These are phyloP conservation scores for Capsaspora owczarzaki DNA, from an alignment of 78 protist species.

Conservation along the genomic window DNA sequence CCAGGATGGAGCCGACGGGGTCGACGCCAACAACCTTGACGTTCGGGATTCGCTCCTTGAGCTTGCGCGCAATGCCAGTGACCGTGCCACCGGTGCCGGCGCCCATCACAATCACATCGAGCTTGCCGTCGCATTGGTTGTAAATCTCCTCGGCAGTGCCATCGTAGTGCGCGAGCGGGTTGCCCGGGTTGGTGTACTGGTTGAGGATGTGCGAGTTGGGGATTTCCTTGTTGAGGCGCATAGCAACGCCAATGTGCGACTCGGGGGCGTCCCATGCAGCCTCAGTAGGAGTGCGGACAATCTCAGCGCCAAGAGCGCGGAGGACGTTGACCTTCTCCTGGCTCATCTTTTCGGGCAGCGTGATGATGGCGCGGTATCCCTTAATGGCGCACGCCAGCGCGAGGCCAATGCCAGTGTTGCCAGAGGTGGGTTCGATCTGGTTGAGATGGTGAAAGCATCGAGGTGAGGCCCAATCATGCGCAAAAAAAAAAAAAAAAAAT, in stretches of 20 bases:
- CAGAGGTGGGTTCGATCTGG: conserved; percentile 93
- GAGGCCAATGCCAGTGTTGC: conserved; percentile 92
- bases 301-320: conserved; percentile 80
- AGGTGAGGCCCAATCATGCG: too few relatives aligned
- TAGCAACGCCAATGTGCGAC: conserved; percentile 81
- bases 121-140: conserved; percentile 63
- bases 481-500: too few relatives aligned
- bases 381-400: conserved; percentile 87
- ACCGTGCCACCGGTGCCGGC: conserved; percentile 97
- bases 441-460: too few relatives aligned
- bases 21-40: conserved; percentile 84
- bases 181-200: conserved; percentile 80
- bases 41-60: conserved; percentile 69
- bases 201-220: conserved; percentile 70
- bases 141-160: conserved; percentile 88
- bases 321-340: conserved; percentile 77
- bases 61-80: conserved; percentile 76
- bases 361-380: conserved; percentile 88
- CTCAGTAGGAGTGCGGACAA: conserved; percentile 86
- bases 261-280: conserved; percentile 74
- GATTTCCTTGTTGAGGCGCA: conserved; percentile 54
- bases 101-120: conserved; percentile 73
- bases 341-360: conserved; percentile 92
- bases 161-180: conserved; percentile 84
- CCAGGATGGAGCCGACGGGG: conserved; percentile 87